phyloP scores from a whole-genome alignment of 805 yeast genomes.

The Yarrowia hollandica region DNA sequence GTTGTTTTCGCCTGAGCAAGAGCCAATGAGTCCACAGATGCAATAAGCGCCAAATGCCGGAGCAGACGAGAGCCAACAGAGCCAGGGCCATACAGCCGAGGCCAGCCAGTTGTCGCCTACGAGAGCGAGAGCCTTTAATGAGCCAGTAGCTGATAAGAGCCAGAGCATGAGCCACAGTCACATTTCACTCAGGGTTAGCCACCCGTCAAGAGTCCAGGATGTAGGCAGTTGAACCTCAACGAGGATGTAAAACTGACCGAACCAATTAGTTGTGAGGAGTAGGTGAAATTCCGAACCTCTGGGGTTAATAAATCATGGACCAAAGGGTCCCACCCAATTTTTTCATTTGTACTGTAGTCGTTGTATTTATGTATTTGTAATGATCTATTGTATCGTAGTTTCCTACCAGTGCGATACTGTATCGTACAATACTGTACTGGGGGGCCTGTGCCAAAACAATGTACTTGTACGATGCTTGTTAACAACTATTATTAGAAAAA shows the following conservation, averaged over 20 bases:
- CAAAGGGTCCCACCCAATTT: neutral
- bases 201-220: too few species aligned
- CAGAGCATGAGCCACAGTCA: too few species aligned
- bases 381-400: too few species aligned
- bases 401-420: too few species aligned
- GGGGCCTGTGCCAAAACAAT: too few species aligned
- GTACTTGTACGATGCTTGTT: too few species aligned
- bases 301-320: constrained; percentile 13
- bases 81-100: neutral
- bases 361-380: too few species aligned
- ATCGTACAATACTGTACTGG: too few species aligned
- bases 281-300: constrained; percentile 14
- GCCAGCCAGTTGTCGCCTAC: neutral
- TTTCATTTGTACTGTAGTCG: neutral
- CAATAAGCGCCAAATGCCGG: neutral
- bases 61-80: neutral
- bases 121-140: too few species aligned
- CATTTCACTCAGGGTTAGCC: too few species aligned
- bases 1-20: neutral
- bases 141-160: too few species aligned
- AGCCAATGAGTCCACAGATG: neutral
- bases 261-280: constrained; percentile 17
- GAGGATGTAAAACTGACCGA: constrained; percentile 13
- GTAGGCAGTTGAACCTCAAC: constrained; percentile 4
- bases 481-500: too few species aligned